These are phyloP conservation scores for Mucor racemosus DNA, from an alignment of 371 early-diverging fungal genomes.

Conservation along the genomic window DNA sequence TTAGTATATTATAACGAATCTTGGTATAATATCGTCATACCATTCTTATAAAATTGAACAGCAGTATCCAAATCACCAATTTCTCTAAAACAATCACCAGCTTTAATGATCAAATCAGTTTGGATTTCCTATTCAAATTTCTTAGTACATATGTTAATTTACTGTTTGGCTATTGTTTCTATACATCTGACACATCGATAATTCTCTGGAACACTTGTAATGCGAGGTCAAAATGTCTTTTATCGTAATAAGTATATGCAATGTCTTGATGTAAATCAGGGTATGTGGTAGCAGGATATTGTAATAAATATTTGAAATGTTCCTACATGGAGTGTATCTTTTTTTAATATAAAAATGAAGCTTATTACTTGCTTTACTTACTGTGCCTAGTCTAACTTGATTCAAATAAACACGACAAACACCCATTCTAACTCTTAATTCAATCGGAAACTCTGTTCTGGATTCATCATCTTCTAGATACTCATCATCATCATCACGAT, in stretches of 20 bases:
- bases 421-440: constrained; percentile 85
- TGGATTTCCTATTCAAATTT: constrained; percentile 43
- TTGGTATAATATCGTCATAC: constrained; percentile 16
- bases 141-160: background rate
- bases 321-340: constrained; percentile 34
- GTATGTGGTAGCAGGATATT: constrained; percentile 60
- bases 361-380: constrained; percentile 27
- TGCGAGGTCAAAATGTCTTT: constrained; percentile 68
- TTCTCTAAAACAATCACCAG: constrained; percentile 76
- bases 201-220: constrained; percentile 66
- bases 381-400: constrained; percentile 69
- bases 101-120: constrained; percentile 53
- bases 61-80: constrained; percentile 71
- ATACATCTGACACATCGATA: constrained; percentile 61
- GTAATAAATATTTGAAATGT: constrained; percentile 73
- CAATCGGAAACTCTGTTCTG: constrained; percentile 69
- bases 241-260: constrained; percentile 80
- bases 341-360: background rate
- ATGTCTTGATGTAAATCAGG: constrained; percentile 84
- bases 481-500: constrained; percentile 57
- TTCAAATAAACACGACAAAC: constrained; percentile 79
- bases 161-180: too few species aligned
- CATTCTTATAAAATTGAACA: constrained; percentile 59
- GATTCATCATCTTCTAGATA: constrained; percentile 47
- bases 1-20: background rate